A percentile compares a stretch with the other conserved stretches of the same genome.
phyloP scores from a whole-genome alignment of 2,329 filamentous ascomycete genomes.

The Penicillium janthinellum region DNA sequence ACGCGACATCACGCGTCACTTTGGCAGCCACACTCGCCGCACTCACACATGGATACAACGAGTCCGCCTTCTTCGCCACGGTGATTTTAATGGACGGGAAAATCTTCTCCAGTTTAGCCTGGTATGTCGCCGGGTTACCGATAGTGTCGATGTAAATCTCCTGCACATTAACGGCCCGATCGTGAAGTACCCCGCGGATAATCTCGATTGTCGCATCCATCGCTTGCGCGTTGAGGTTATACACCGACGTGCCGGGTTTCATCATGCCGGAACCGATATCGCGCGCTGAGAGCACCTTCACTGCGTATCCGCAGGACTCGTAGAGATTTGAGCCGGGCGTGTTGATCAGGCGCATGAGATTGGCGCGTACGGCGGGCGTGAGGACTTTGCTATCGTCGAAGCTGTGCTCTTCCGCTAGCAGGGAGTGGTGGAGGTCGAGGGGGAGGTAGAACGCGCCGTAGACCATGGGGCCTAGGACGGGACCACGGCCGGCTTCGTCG shows the following conservation, averaged over 20 bases:
- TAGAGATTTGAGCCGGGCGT: slow-evolving; percentile 61
- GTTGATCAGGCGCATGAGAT: slow-evolving; percentile 73
- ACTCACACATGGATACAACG: slow-evolving; percentile 86
- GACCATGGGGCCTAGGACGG: slow-evolving; percentile 79
- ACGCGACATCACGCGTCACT: slow-evolving; percentile 86
- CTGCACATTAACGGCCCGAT: slow-evolving; percentile 72
- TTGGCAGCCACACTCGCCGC: slow-evolving; percentile 95
- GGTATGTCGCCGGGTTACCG: slow-evolving; percentile 78
- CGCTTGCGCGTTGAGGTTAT: slow-evolving; percentile 96
- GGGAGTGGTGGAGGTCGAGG: slow-evolving; percentile 64
- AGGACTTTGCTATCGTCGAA: slow-evolving; percentile 97
- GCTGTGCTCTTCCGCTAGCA: slow-evolving; percentile 76
- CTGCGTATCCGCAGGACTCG: slow-evolving; percentile 78
- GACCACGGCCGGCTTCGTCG: slow-evolving; percentile 90
- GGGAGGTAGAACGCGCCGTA: slow-evolving; percentile 72
- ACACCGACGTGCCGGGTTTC: slow-evolving; percentile 55
- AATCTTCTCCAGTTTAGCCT: slow-evolving; percentile 77
- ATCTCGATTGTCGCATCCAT: slow-evolving; percentile 87
- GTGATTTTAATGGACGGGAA: slow-evolving; percentile 78
- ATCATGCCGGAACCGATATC: slow-evolving; percentile 83
- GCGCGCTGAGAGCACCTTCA: slow-evolving; percentile 75
- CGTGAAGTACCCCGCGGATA: slow-evolving; percentile 73
- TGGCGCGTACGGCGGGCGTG: slow-evolving; percentile 73
- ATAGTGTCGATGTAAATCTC: slow-evolving; percentile 97
- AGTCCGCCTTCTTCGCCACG: slow-evolving; percentile 89